Base-by-base conservation (phyloP, 2,329 filamentous ascomycete genomes). In the Peltaster fructicola region DNA sequence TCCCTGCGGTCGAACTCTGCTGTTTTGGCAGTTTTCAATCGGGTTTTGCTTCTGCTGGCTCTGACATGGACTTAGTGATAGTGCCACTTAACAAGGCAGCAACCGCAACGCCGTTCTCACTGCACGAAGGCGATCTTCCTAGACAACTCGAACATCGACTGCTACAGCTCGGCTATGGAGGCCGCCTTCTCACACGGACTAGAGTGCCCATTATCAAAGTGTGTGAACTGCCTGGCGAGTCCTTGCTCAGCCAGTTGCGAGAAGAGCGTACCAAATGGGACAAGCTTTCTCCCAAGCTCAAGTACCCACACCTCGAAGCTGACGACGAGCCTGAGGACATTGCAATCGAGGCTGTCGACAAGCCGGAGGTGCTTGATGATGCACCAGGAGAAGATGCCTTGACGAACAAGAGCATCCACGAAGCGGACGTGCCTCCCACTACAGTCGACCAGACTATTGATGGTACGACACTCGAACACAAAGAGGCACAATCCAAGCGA, bases 191-290 rank as follows among this genome's bases (percentile, higher is more conserved):
- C 3, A 77, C 75, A 2, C 68, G 71, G 26, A 88, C 81, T 2
- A 64, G 81, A 32, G 75, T 91, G 3, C 80, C 82, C 0, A 90
- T 92, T 36, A 73, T 92, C 45, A 88, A 90, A 44, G 61, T 92
- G 9, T 91, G 81, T 41, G 64, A 85, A 45, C 64, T 55, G 20
- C 81, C 81, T 2, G 61, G 65, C 0, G 50, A 61, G 2, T 57
- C 63, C 29, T 57, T 90, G 2, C 63, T 63, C 8, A 45, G 54
- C 7, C 68, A 67, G 28, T 59, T 90, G 4, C 42, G 65, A 4
- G 61, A 69, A 16, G 73, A 76, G 39, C 65, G 77, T 5, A 51
- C 57, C 20, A 79, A 72, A 40, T 85, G 78, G 76, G 77, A 85
- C 34, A 61, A 51, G 58, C 21, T 56, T 52, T 53, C 55, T 32